phyloP scores from a whole-genome alignment of 345 rosid genomes.

The Euclidium syriacum region DNA sequence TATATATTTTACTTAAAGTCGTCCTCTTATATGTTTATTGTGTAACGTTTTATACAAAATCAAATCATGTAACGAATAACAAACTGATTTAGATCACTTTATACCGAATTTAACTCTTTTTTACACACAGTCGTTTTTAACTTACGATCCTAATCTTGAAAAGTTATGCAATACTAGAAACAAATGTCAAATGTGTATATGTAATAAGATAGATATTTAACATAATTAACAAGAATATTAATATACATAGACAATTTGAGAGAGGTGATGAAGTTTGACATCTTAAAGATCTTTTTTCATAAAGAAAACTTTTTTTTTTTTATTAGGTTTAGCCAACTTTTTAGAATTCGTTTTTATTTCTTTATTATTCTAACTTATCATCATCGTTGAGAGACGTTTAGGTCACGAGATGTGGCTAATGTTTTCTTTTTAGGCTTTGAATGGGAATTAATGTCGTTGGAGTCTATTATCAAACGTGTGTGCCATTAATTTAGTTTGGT shows the following conservation, averaged over 20 bases:
- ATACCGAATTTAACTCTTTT: too few relatives aligned
- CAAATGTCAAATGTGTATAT: too few relatives aligned
- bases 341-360: neutral
- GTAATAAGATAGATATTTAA: too few relatives aligned
- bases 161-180: too few relatives aligned
- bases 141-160: neutral
- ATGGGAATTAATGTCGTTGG: too few relatives aligned
- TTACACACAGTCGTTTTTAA: neutral
- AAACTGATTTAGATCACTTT: neutral
- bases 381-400: neutral
- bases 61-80: neutral
- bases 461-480: too few relatives aligned
- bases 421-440: too few relatives aligned
- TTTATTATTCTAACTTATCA: neutral
- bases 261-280: neutral
- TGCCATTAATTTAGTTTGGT: neutral
- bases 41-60: conserved; percentile 3
- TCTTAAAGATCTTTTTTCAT: neutral
- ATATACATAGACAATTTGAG: too few relatives aligned
- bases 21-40: neutral
- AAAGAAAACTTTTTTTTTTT: neutral
- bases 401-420: neutral
- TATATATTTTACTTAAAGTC: neutral
- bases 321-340: neutral
- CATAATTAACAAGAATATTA: too few relatives aligned